phyloP scores from a whole-genome alignment of 164 flowering plant genomes.

The Aristolochia fimbriata region DNA sequence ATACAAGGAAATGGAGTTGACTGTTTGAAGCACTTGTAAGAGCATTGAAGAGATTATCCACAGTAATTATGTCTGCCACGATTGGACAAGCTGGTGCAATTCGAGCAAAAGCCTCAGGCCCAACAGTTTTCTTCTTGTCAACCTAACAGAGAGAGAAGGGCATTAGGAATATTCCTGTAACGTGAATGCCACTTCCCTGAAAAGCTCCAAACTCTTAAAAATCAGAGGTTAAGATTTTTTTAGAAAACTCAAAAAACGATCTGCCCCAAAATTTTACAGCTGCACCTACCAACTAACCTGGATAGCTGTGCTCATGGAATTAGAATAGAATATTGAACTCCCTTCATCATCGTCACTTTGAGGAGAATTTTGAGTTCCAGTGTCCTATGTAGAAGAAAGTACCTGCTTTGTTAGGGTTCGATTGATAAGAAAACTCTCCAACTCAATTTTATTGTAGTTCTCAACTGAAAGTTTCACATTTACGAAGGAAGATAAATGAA shows the following conservation, averaged over 20 bases:
- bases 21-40: conserved; percentile 57
- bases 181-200: too few relatives aligned
- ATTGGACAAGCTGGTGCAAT: conserved; percentile 73
- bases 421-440: background rate
- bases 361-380: conserved; percentile 21
- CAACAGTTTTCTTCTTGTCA: conserved; percentile 75
- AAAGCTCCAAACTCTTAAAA: too few relatives aligned
- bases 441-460: too few relatives aligned
- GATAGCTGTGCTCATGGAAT: conserved; percentile 67
- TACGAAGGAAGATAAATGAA: too few relatives aligned
- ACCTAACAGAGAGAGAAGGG: conserved; percentile 33
- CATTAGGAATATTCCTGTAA: background rate
- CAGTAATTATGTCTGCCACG: conserved; percentile 64
- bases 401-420: conserved; percentile 4
- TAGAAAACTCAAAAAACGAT: too few relatives aligned
- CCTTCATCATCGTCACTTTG: conserved; percentile 58
- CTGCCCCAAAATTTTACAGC: too few relatives aligned
- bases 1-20: conserved; percentile 71
- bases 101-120: conserved; percentile 76
- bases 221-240: too few relatives aligned
- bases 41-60: conserved; percentile 71
- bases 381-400: conserved; percentile 28
- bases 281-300: conserved; percentile 36
- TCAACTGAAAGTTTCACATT: too few relatives aligned
- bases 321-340: conserved; percentile 66